A percentile compares a stretch with the other conserved stretches of the same genome.
Conservation (phyloP, 2,329 filamentous ascomycete genomes). For the Botryotinia globosa region DNA sequence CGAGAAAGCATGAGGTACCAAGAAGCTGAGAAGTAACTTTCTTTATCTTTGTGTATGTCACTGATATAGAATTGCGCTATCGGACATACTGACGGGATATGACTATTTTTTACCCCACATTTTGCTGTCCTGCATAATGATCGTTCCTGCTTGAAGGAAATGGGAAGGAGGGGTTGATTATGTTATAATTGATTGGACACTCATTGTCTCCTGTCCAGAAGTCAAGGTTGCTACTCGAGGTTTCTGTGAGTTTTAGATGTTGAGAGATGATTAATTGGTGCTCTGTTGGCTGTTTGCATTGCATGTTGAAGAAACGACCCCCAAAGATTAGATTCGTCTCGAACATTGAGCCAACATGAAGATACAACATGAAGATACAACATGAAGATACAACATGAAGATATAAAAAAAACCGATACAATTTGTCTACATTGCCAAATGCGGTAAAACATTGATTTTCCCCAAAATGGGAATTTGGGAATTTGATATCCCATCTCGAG, state of each 20-base stretch:
- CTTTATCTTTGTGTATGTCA: not conserved
- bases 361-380: not conserved
- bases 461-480: conserved; percentile 11
- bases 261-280: not conserved
- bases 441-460: not conserved
- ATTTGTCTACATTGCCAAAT: not conserved
- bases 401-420: not conserved
- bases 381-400: not conserved
- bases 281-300: not conserved
- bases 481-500: not conserved
- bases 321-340: not conserved
- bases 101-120: conserved; percentile 5
- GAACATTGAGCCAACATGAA: not conserved
- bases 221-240: not conserved
- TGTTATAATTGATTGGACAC: not conserved
- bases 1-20: conserved; percentile 4
- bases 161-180: not conserved
- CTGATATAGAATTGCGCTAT: not conserved
- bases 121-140: conserved; percentile 7
- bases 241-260: not conserved
- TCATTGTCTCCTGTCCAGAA: not conserved
- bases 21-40: not conserved
- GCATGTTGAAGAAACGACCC: not conserved
- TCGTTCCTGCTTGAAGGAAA: not conserved
- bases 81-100: not conserved